Evolutionary conservation across 1,284 basidiomycete species (phyloP).

Genomic region (Ceratobasidium sp.): DNA sequence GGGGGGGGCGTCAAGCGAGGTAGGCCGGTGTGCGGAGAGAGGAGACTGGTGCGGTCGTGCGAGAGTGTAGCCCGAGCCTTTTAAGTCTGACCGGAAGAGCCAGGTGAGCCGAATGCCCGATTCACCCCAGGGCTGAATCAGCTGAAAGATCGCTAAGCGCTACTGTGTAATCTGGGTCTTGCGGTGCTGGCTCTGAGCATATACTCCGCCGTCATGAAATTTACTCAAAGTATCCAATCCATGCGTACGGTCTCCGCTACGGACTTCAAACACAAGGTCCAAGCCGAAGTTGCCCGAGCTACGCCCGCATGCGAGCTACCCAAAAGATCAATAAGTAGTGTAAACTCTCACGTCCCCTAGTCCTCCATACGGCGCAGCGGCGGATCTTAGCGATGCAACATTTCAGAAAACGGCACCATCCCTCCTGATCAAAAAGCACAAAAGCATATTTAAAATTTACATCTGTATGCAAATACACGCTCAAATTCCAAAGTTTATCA

Average conservation of each 20-base stretch:
- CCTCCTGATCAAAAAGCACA: background rate
- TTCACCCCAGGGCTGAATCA: conserved; percentile 26
- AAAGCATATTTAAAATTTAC: background rate
- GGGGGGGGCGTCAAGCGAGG: background rate
- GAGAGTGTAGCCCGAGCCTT: background rate
- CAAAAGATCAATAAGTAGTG: background rate
- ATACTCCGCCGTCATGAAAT: background rate
- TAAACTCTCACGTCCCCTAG: conserved; percentile 14
- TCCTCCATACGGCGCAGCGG: background rate
- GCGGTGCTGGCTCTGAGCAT: conserved; percentile 11
- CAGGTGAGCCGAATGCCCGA: conserved; percentile 29
- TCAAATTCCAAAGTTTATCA: conserved; percentile 61
- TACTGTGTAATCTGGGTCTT: conserved; percentile 13
- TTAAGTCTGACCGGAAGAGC: background rate
- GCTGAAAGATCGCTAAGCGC: conserved; percentile 9
- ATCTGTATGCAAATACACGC: background rate
- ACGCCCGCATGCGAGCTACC: conserved; percentile 21
- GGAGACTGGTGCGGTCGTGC: conserved; percentile 32
- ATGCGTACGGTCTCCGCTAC: background rate
- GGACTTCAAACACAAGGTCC: background rate
- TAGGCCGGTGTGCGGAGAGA: no score
- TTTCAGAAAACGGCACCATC: background rate
- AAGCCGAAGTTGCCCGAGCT: conserved; percentile 18
- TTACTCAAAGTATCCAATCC: background rate
- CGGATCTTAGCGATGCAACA: background rate